These are phyloP conservation scores for Coemansia sp. DNA, from an alignment of 192 early-diverging fungal genomes.

Conservation along the genomic window DNA sequence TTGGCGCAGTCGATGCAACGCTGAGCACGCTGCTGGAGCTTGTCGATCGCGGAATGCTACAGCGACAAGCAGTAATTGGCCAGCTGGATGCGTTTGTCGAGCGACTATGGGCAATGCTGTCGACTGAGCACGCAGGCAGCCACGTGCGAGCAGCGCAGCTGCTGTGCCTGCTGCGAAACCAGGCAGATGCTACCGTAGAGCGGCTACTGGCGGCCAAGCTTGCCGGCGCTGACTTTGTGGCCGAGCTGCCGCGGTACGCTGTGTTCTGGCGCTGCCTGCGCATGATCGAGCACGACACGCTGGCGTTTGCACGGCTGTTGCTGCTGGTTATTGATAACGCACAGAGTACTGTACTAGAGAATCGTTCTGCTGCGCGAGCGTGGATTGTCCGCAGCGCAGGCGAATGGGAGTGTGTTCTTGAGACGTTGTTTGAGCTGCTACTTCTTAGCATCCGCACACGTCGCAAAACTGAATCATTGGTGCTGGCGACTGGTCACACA, in stretches of 20 bases:
- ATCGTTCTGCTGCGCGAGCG: constrained; percentile 31
- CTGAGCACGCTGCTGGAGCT: constrained; percentile 33
- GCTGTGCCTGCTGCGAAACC: constrained; percentile 60
- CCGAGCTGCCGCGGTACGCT: constrained; percentile 30
- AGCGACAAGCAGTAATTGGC: background rate
- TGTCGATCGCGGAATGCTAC: constrained; percentile 23
- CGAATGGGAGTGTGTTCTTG: constrained; percentile 33
- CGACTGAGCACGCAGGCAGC: constrained; percentile 54
- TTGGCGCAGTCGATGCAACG: constrained; percentile 20
- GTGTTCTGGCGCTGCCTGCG: constrained; percentile 47
- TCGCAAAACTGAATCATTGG: constrained; percentile 7
- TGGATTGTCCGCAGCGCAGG: constrained; percentile 32
- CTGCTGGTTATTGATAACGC: constrained; percentile 73
- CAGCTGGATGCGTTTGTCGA: constrained; percentile 23
- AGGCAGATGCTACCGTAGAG: constrained; percentile 35
- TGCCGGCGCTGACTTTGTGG: constrained; percentile 1
- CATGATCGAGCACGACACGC: constrained; percentile 23
- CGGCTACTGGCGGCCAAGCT: constrained; percentile 30
- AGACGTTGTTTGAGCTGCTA: constrained; percentile 30
- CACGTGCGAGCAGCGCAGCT: constrained; percentile 68
- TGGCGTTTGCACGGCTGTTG: constrained; percentile 71
- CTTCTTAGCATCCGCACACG: constrained; percentile 34
- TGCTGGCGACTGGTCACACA: constrained; percentile 16
- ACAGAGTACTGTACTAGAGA: background rate
- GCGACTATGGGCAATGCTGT: constrained; percentile 69